Conservation (phyloP, 2,329 filamentous ascomycete species). For the Xylogone sp. region DNA sequence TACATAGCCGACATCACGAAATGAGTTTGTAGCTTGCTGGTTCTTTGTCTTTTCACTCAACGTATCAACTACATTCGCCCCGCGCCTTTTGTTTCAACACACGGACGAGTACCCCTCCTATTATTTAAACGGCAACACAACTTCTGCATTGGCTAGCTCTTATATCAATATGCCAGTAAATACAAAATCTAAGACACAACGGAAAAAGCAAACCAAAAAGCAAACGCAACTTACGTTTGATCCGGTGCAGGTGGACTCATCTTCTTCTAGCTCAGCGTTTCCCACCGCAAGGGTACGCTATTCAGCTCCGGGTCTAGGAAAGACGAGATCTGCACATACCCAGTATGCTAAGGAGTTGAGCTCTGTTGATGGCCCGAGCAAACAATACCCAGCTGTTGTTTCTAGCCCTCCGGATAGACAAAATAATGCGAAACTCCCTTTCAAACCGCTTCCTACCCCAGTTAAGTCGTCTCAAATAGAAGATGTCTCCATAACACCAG, state of each 20-base stretch:
- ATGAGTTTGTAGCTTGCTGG: too few relatives aligned
- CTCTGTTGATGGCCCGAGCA: slow-evolving; percentile 7
- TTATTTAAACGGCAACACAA: not conserved
- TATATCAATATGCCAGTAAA: slow-evolving; percentile 15
- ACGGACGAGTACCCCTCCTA: too few relatives aligned
- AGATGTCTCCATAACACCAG: not conserved
- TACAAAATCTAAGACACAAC: slow-evolving; percentile 16
- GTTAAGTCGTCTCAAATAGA: slow-evolving; percentile 15
- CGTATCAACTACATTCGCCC: too few relatives aligned
- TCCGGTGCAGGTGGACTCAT: slow-evolving; percentile 11
- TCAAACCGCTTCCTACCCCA: slow-evolving; percentile 15
- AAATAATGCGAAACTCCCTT: slow-evolving; percentile 9
- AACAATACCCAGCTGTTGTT: slow-evolving; percentile 1
- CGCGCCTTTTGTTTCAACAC: too few relatives aligned
- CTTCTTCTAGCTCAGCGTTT: slow-evolving; percentile 5
- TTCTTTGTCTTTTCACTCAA: too few relatives aligned
- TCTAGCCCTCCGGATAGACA: not conserved
- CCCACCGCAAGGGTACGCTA: slow-evolving; percentile 23
- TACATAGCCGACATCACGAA: too few relatives aligned
- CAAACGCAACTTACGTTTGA: slow-evolving; percentile 23
- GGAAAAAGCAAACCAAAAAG: slow-evolving; percentile 16
- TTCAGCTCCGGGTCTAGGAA: slow-evolving; percentile 4
- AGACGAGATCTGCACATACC: slow-evolving; percentile 1
- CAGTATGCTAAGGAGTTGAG: slow-evolving; percentile 5
- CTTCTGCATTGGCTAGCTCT: not conserved